Conservation (phyloP, 2,329 filamentous ascomycete species). For the Aspergillus viridinutans region DNA sequence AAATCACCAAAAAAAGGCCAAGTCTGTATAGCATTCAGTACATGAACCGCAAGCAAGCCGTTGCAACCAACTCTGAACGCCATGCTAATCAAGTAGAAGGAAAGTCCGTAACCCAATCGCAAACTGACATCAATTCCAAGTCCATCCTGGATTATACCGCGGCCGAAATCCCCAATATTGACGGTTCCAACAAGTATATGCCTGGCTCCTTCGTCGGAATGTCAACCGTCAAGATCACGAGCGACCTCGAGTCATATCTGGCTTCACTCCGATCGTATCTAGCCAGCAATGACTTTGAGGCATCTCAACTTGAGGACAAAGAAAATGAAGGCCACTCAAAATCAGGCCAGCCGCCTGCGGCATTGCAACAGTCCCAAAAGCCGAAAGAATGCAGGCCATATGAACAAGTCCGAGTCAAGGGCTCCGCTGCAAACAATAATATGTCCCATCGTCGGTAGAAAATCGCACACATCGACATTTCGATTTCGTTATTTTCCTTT, state of each 20-base stretch:
- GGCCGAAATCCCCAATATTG: neutral
- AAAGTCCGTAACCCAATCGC: slow-evolving; percentile 13
- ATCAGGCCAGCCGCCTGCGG: neutral
- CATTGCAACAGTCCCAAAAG: neutral
- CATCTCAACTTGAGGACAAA: neutral
- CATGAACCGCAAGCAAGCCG: neutral
- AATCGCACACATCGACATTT: neutral
- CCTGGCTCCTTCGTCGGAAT: slow-evolving; percentile 13
- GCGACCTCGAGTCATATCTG: slow-evolving; percentile 27
- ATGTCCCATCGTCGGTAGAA: neutral
- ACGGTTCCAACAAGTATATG: slow-evolving; percentile 1
- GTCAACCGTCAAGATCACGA: slow-evolving; percentile 29
- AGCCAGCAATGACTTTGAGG: slow-evolving; percentile 3
- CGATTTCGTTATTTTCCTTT: slow-evolving; percentile 3
- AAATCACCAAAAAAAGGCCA: neutral
- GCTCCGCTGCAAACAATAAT: neutral
- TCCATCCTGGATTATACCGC: neutral
- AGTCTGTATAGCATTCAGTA: slow-evolving; percentile 6
- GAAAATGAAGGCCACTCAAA: neutral
- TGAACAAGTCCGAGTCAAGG: neutral
- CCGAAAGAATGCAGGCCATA: neutral
- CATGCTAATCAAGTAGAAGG: slow-evolving; percentile 15
- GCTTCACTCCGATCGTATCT: slow-evolving; percentile 27
- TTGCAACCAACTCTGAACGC: slow-evolving; percentile 7
- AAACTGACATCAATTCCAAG: neutral